Percentiles rank a stretch among this genome's conserved stretches.
These are phyloP conservation scores for Blastocystis sp. DNA, from an alignment of 352 stramenopile genomes.

Conservation along the genomic window DNA sequence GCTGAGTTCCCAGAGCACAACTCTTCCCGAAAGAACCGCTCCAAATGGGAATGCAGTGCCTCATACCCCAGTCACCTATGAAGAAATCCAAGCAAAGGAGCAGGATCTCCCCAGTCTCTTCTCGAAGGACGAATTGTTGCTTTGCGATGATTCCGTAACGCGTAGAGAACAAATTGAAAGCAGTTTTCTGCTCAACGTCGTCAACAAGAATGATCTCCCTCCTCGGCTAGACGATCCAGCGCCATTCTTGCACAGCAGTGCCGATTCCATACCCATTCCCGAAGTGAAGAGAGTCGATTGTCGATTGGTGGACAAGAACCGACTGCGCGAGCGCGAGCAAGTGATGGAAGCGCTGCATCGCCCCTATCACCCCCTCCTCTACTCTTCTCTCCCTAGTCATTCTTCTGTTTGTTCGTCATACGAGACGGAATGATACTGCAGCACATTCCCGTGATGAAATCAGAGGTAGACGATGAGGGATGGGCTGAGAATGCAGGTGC, in stretches of 20 bases:
- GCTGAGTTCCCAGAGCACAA: neutral
- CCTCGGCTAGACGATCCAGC: neutral
- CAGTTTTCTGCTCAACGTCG: neutral
- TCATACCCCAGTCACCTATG: neutral
- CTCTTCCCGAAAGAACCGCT: neutral
- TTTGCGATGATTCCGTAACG: neutral
- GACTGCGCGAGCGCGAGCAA: neutral
- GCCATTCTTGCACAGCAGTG: neutral
- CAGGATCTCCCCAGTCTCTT: neutral
- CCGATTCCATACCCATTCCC: neutral
- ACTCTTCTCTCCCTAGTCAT: neutral
- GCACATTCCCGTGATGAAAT: neutral
- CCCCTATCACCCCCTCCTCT: slow-evolving; percentile 62
- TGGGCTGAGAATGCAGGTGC: neutral
- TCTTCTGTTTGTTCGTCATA: neutral
- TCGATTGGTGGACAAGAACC: slow-evolving; percentile 1
- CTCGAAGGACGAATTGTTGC: neutral
- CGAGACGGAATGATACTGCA: neutral
- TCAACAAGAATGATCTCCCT: neutral
- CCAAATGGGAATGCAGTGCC: neutral
- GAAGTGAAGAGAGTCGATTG: neutral
- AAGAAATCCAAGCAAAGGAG: neutral
- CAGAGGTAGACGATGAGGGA: neutral
- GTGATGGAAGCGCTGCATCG: neutral
- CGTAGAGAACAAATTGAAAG: slow-evolving; percentile 14